Evolutionary conservation across 202 grass and related monocot species (phyloP), one percentile per base, ranked within the genome.

Genomic region (Elaeis oleifera): DNA sequence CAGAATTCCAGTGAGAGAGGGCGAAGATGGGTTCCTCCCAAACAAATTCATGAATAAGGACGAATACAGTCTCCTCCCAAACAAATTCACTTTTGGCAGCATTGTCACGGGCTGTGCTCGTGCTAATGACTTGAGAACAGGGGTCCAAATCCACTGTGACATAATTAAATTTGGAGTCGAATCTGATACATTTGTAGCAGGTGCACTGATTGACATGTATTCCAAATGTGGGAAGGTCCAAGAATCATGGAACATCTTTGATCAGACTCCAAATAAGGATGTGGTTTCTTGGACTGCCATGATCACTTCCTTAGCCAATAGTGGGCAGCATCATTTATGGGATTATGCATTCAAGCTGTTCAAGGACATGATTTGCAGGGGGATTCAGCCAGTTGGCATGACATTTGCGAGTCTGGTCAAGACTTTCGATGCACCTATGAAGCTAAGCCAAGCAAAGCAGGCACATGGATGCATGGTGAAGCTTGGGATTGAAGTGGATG

Each of bases 391-490:
- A 44, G 82, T 80, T 4, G 73, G 58, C 6, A 74, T 17, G 19
- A 90, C 82, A 5, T 80, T 83, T 75, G 82, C 76, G 29, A 78
- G 82, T 78, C 58, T 90, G 53, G 65, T 90, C 18, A 90, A 83
- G 69, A 59, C 78, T 57, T 83, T 89, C 27, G 65, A 77, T 61
- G 50, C 24, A 22, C 73, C 82, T 3, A 69, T 58, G 22, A 71
- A 63, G 73, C 76, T 83, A 18, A 27, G 25, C 16, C 64, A 50
- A 26, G 87, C 79, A 16, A 86, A 83, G 58, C 82, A 90, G 54
- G 64, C 83, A 21, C 87, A 90, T 69, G 72, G 79, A 6, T 90
- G 76, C 72, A 71, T 90, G 44, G 50, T 83, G 73, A 90, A 90
- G 73, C 78, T 85, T 57, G 82, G 82, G 3, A 71, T 80, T 23